A percentile compares a stretch with the other conserved stretches of the same genome.
Conservation (phyloP, 2,329 filamentous ascomycete genomes). For the Epicoccum sorghinum region DNA sequence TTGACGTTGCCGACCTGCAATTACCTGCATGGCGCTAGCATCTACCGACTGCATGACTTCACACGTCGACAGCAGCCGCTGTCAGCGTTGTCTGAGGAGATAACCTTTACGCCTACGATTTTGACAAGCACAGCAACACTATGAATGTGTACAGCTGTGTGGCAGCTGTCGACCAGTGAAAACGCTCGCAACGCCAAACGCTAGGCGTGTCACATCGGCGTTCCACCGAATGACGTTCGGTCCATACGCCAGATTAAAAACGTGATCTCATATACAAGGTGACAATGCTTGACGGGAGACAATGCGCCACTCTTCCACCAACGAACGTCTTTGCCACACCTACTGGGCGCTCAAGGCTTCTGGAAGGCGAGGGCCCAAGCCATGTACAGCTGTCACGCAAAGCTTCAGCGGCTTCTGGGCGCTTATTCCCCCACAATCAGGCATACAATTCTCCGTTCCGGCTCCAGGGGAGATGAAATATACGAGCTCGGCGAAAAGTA, state of each 20-base stretch:
- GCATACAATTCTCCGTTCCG: neutral
- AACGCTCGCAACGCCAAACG: neutral
- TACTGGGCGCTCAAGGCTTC: neutral
- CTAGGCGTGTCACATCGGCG: slow-evolving; percentile 10
- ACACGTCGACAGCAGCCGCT: neutral
- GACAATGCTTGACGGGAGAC: neutral
- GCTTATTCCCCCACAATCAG: slow-evolving; percentile 2
- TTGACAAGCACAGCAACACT: no score
- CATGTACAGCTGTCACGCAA: neutral
- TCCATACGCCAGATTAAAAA: slow-evolving; percentile 3
- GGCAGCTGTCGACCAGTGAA: neutral
- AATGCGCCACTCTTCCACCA: neutral
- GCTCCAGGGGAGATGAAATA: neutral
- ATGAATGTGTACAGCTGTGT: neutral
- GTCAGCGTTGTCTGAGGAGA: neutral
- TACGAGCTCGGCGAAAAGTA: neutral
- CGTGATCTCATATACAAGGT: neutral
- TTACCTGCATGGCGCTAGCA: neutral
- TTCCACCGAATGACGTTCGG: slow-evolving; percentile 9
- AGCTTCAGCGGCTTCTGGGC: neutral
- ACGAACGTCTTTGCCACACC: neutral
- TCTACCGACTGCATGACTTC: neutral
- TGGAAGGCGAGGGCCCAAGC: neutral
- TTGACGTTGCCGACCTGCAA: neutral
- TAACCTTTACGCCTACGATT: no score